Evolutionary conservation across 768 basidiomycete genomes (phyloP).

Genomic region (Hysterangium stoloniferum): DNA sequence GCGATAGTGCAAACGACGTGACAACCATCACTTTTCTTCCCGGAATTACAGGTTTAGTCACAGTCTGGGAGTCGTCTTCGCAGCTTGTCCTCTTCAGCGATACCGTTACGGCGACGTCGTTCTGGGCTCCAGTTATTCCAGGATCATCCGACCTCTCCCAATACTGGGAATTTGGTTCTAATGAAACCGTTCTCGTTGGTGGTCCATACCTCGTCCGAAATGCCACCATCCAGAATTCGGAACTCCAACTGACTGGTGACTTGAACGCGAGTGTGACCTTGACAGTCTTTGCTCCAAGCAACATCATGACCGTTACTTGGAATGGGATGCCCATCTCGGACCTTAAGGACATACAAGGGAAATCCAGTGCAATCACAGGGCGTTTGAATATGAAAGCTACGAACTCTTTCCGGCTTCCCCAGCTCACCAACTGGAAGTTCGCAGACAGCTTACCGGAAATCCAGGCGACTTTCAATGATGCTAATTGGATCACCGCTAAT

Average conservation of each 20-base stretch:
- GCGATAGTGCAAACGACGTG: background rate
- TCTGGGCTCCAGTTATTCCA: conserved; percentile 68
- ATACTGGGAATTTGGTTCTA: conserved; percentile 71
- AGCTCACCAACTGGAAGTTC: conserved; percentile 63
- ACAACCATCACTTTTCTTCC: conserved; percentile 43
- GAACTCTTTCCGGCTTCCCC: conserved; percentile 11
- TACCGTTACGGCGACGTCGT: conserved; percentile 54
- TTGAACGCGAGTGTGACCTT: conserved; percentile 50
- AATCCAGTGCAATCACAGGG: conserved; percentile 41
- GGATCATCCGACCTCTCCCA: conserved; percentile 37
- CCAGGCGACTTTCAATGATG: conserved; percentile 47
- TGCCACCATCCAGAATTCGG: conserved; percentile 25
- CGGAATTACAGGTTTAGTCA: conserved; percentile 50
- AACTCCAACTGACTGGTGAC: conserved; percentile 60
- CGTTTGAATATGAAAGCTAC: conserved; percentile 26
- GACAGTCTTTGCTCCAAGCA: conserved; percentile 54
- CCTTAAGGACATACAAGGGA: background rate
- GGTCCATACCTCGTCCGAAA: conserved; percentile 42
- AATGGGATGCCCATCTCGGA: conserved; percentile 44
- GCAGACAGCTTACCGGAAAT: conserved; percentile 72
- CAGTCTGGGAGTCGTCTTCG: conserved; percentile 56
- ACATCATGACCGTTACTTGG: conserved; percentile 54
- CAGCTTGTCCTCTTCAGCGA: conserved; percentile 68
- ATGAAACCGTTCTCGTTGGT: conserved; percentile 49
- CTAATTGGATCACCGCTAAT: conserved; percentile 56